Percentiles rank a stretch among this genome's conserved stretches.
Conservation (phyloP, 2,329 filamentous ascomycete genomes). For the Pseudogymnoascus sp. region DNA sequence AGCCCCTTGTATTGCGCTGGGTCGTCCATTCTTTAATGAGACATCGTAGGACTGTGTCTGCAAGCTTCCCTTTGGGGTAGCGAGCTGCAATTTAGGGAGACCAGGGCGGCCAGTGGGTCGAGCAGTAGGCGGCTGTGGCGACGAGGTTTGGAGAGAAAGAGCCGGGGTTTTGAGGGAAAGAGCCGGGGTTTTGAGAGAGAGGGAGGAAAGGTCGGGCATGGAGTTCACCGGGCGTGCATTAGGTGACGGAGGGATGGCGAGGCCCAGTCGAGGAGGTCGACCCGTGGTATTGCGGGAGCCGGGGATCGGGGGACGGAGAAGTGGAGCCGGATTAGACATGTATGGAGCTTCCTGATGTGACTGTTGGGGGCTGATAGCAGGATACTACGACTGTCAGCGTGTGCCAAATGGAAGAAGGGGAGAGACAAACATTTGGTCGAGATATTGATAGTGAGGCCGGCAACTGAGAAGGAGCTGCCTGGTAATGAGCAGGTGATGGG, state of each 20-base stretch:
- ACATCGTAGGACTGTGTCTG: conserved; percentile 55
- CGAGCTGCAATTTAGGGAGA: conserved; percentile 72
- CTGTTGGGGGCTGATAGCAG: conserved; percentile 14
- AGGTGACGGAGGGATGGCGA: conserved; percentile 83
- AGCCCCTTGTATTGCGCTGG: conserved; percentile 35
- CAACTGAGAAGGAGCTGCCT: background rate
- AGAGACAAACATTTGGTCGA: background rate
- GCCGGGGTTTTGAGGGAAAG: conserved; percentile 17
- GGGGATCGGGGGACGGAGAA: conserved; percentile 29
- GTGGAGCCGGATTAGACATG: conserved; percentile 29
- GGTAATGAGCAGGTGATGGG: conserved; percentile 1
- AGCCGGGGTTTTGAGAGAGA: conserved; percentile 13
- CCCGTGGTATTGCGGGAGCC: conserved; percentile 24
- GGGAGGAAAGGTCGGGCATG: conserved; percentile 25
- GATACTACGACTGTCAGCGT: background rate
- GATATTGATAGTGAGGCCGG: conserved; percentile 3
- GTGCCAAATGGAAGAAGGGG: background rate
- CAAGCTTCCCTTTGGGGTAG: conserved; percentile 79
- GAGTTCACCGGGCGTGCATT: conserved; percentile 61
- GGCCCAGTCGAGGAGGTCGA: conserved; percentile 48
- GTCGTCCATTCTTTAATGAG: conserved; percentile 28
- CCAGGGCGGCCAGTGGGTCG: conserved; percentile 41
- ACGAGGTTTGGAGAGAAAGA: conserved; percentile 27
- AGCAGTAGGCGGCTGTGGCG: conserved; percentile 31
- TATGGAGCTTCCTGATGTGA: background rate